Evolutionary conservation across 2,329 filamentous ascomycete genomes (phyloP).

Genomic region (Trichophaea hybrida): DNA sequence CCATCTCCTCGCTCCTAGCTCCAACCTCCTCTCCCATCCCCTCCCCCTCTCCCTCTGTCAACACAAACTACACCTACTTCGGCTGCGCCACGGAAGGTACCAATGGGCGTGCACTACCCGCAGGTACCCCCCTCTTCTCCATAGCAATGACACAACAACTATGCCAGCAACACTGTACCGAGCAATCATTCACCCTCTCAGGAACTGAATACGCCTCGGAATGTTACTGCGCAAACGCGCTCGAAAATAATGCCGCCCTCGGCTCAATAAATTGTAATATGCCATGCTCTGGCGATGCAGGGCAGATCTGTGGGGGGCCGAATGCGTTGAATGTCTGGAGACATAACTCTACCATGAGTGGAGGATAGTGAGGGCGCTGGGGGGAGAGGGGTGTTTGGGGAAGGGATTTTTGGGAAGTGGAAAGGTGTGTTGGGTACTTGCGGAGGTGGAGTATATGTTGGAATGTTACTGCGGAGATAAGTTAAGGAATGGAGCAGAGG

Average conservation of each 20-base stretch:
- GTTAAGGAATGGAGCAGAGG: constrained; percentile 26
- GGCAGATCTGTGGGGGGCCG: constrained; percentile 42
- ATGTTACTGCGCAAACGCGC: constrained; percentile 24
- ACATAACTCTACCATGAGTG: constrained; percentile 15
- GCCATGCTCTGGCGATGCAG: constrained; percentile 37
- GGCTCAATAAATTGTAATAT: constrained; percentile 36
- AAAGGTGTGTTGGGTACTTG: constrained; percentile 15
- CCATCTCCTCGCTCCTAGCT: constrained; percentile 8
- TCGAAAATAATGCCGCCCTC: constrained; percentile 14
- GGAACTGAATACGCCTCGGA: constrained; percentile 25
- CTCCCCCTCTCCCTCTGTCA: neutral
- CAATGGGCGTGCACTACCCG: constrained; percentile 11
- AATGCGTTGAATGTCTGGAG: constrained; percentile 28
- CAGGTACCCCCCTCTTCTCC: constrained; percentile 4
- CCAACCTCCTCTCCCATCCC: neutral
- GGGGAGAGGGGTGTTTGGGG: constrained; percentile 7
- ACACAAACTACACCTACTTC: constrained; percentile 10
- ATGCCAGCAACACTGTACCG: constrained; percentile 18
- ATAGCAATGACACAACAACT: constrained; percentile 3
- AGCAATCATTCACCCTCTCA: constrained; percentile 14
- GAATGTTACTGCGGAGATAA: constrained; percentile 24
- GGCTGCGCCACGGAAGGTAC: constrained; percentile 14
- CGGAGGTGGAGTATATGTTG: constrained; percentile 26
- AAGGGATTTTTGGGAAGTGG: constrained; percentile 17
- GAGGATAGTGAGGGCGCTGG: constrained; percentile 16